Evolutionary conservation across 1,139 yeast species (phyloP), one percentile per base, ranked within the genome.

Genomic region (Debaryomycetaceae sp.): DNA sequence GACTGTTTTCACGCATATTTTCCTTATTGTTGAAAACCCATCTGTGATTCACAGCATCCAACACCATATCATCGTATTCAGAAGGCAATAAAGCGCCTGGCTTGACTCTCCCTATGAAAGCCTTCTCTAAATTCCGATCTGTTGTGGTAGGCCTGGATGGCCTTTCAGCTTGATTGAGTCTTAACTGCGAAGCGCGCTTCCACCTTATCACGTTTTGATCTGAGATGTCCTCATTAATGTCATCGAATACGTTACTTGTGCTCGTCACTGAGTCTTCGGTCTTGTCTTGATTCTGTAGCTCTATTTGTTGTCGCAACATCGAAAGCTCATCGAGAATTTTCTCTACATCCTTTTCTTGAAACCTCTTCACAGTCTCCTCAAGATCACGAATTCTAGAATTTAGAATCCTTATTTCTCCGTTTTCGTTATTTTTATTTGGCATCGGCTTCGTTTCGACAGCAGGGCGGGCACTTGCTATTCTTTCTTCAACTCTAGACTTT

Each of bases 111-210:
- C 75, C 75, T 37, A 55, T 55, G 1, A 54, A 48, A 4, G 57
- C 43, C 9, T 48, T 49, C 13, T 45, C 46, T 11, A 36, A 24
- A 42, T 48, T 47, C 11, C 44, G 47, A 13, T 52, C 51, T 41
- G 50, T 51, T 42, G 43, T 42, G 11, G 43, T 42, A 17, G 40
- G 38, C 6, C 50, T 60, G 8, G 48, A 52, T 11, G 22, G 29
- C 47, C 44, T 6, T 47, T 41, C 24, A 47, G 42, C 40, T 37
- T 55, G 58, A 22, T 55, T 56, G 22, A 68, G 53, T 39, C 60
- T 59, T 29, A 72, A 59, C 49, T 70, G 75, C 1, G 76, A 71
- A 2, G 68, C 62, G 36, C 72, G 50, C 45, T 71, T 73, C 75
- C 75, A 69, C 45, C 58, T 65, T 37, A 69, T 65, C 42, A 64